Base-by-base conservation (phyloP, 495 filamentous ascomycete species). In the Xeromyces bisporus region DNA sequence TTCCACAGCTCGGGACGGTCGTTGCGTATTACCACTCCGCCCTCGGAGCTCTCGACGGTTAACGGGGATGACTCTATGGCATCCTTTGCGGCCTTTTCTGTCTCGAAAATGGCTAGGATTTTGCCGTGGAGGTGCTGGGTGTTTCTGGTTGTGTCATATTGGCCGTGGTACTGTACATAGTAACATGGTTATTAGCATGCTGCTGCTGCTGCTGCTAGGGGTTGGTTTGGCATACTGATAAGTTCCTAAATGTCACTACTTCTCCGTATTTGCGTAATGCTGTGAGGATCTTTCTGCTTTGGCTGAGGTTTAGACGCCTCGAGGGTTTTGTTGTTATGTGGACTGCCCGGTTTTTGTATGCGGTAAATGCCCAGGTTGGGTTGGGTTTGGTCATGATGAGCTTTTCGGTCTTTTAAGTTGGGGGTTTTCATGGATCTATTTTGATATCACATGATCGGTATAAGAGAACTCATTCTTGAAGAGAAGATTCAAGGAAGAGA, bases 211-310 rank as follows among this genome's bases (percentile, higher is more conserved):
- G n/a, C n/a, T n/a, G n/a, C n/a, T n/a, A n/a, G n/a, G n/a, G n/a
- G n/a, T 10, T 23, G 6, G 21, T 23, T 23, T 23, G 10, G 21
- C 5, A 21, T 57, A 84, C 80, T 42, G 69, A 66, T 12, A 83
- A 56, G 41, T 68, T 73, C 49, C 74, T 71, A 56, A 82, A 94
- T 38, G 73, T 72, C 14, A 72, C 67, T 6, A 94, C 68, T 30
- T 83, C 70, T 31, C 81, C 83, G 50, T 78, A 79, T 44, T 66
- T 66, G 48, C 83, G 73, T 15, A 94, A 55, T 14, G 76, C 66
- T 21, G 66, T 61, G 15, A 91, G 60, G 18, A 94, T 59, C 17
- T 74, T 65, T 30, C 75, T 72, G 27, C 77, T 76, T 43, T 93
- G 80, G 14, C 58, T 45, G n/a, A 93, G 58, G 38, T 51, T 71